Base-by-base conservation (phyloP, 1,139 yeast genomes). In the Suhomyces taliae region DNA sequence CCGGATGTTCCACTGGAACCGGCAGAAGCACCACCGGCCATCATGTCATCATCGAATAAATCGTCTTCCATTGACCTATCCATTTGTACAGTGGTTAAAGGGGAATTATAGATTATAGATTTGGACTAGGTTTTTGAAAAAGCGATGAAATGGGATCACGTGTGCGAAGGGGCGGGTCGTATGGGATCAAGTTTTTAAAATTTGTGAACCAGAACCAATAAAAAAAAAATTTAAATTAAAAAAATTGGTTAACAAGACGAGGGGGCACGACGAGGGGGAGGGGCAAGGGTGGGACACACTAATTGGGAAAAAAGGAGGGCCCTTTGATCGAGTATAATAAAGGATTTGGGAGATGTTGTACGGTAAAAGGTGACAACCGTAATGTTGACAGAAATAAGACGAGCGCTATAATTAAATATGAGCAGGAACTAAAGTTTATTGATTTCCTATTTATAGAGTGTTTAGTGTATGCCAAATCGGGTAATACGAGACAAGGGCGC, bases 31-130 rank as follows among this genome's bases (percentile, higher is more conserved):
- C 38, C 27, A n/a, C 35, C 40, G 24, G 27, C 38, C 34, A 39
- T 26, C 11, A 24, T 38, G 15, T 42, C 45, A 12, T 45, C 53
- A 27, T 44, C 48, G 34, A 50, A 50, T 40, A 50, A 50, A 41
- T 50, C 53, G 49, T 50, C 53, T 31, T 50, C 51, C 40, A 43
- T 37, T 29, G 32, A 29, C 32, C 24, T 19, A 19, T 19, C 24
- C 24, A 19, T 19, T 19, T 12, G 37, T 11, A 27, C 27, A 36
- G 40, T 36, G 32, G 32, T 9, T 9, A 11, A 3, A 6, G 19
- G 8, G 33, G 27, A 6, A n/a, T 12, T 4, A n/a, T 6, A 37
- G 12, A 24, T 7, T 26, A 10, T 10, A n/a, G 39, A 36, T 36
- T 15, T 26, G 39, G 10, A 24, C 14, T 9, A 8, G 11, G 11